Evolutionary conservation across 768 basidiomycete genomes (phyloP), one percentile per base, ranked within the genome.

Genomic region (Aureoboletus auriporus): DNA sequence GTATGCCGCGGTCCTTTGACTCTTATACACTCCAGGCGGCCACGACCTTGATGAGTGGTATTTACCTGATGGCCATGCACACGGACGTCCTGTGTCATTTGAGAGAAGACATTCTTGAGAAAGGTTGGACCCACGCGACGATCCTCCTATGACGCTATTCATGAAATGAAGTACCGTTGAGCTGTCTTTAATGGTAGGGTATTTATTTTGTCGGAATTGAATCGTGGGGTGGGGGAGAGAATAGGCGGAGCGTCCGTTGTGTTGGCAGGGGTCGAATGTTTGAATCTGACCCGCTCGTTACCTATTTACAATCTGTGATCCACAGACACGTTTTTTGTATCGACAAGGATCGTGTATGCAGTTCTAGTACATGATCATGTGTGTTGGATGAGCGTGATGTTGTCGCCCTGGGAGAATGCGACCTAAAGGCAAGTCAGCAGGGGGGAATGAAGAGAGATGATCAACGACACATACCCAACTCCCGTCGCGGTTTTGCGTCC

Each of bases 401-500:
- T 96, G 66, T 98, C 95, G 50, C 95, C 95, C 71, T 98, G 97
- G 76, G 57, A 98, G 75, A 67, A 97, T 91, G 49, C 95, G 90
- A 16, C 95, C 95, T 97, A 59, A 10, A 20, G 30, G 26, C 8
- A 20, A 4, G 41, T 44, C 7, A 50, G 39, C 9, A n/a, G n/a
- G n/a, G 28, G 42, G 27, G 44, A 50, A 43, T 0, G 46, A 11
- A 23, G 14, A 45, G 39, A 26, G 16, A 50, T 44, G 42, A 44
- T 17, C n/a, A 37, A 40, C 36, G 9, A 69, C 80, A 47, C n/a
- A n/a, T 55, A 93, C 93, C 94, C 35, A 97, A 75, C 53, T 91
- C 83, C 69, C 83, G 73, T 59, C 87, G 76, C 39, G 91, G 88
- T 70, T 93, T 89, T 46, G 81, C 84, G 52, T 91, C 92, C 66